These are phyloP conservation scores for Oenanthe sinensis DNA, from an alignment of 129 eudicot species.

Conservation along the genomic window DNA sequence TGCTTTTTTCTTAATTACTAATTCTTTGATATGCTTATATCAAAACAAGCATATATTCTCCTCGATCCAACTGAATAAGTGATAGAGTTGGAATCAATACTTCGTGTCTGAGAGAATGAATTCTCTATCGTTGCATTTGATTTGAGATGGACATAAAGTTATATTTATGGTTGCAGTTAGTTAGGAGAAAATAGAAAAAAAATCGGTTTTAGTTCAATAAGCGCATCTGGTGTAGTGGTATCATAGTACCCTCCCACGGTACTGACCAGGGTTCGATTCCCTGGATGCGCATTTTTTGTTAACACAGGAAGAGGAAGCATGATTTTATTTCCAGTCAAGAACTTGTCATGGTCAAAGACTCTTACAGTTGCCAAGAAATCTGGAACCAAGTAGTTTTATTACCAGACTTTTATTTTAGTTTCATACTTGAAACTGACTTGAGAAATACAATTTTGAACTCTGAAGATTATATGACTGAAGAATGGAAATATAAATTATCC, in stretches of 20 bases:
- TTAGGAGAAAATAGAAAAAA: too few relatives aligned
- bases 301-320: not conserved
- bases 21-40: not conserved
- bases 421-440: too few relatives aligned
- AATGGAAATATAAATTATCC: too few relatives aligned
- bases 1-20: not conserved
- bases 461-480: too few relatives aligned
- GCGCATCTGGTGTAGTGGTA: constrained; percentile 99
- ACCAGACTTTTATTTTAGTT: too few relatives aligned
- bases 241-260: constrained; percentile 99
- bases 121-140: not conserved
- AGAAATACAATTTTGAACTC: too few relatives aligned
- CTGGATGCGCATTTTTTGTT: constrained; percentile 71
- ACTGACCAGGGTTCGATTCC: constrained; percentile 99
- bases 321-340: not conserved
- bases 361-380: not conserved
- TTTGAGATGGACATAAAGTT: not conserved
- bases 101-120: not conserved
- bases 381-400: not conserved
- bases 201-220: not conserved
- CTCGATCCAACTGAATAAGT: not conserved
- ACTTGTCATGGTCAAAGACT: not conserved
- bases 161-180: too few relatives aligned
- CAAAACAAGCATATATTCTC: not conserved
- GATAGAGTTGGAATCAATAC: not conserved